Conservation (phyloP, 2,329 filamentous ascomycete species). For the Pyrenochaeta sp. region DNA sequence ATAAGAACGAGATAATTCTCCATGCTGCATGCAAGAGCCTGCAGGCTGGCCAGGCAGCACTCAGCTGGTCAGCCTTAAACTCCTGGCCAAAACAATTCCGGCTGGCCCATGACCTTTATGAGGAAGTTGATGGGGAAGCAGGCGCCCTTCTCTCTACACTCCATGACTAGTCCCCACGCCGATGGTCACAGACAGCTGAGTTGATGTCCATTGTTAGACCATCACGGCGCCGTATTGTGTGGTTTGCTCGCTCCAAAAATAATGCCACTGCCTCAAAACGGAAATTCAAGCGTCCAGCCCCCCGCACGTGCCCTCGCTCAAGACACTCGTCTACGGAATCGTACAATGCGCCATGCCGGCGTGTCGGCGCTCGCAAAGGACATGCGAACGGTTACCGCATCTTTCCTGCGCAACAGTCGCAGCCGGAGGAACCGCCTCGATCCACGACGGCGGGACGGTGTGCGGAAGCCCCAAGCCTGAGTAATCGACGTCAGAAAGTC, state of each 20-base stretch:
- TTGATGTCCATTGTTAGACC: not conserved
- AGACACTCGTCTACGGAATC: not conserved
- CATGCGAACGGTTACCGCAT: not conserved
- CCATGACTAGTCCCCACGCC: not conserved
- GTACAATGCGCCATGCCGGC: not conserved
- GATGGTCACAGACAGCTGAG: not conserved
- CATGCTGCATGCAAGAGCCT: constrained; percentile 8
- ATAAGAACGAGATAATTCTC: constrained; percentile 4
- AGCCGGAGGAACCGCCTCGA: constrained; percentile 7
- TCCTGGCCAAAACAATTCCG: not conserved
- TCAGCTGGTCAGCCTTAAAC: constrained; percentile 38
- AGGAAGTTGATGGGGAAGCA: constrained; percentile 19
- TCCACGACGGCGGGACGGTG: constrained; percentile 5
- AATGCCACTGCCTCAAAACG: constrained; percentile 12
- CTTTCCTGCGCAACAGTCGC: constrained; percentile 15
- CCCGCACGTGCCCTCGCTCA: constrained; percentile 1
- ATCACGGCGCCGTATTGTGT: not conserved
- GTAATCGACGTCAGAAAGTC: constrained; percentile 34
- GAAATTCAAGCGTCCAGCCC: constrained; percentile 7
- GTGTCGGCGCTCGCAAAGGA: not conserved
- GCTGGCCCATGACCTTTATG: constrained; percentile 14
- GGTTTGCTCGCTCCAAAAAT: constrained; percentile 2
- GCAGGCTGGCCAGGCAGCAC: constrained; percentile 19
- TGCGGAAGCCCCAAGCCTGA: constrained; percentile 24
- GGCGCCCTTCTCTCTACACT: not conserved